A percentile compares a stretch with the other conserved stretches of the same genome.
These are phyloP conservation scores for Arachnopeziza araneosa DNA, from an alignment of 2,329 filamentous ascomycete genomes.

Conservation along the genomic window DNA sequence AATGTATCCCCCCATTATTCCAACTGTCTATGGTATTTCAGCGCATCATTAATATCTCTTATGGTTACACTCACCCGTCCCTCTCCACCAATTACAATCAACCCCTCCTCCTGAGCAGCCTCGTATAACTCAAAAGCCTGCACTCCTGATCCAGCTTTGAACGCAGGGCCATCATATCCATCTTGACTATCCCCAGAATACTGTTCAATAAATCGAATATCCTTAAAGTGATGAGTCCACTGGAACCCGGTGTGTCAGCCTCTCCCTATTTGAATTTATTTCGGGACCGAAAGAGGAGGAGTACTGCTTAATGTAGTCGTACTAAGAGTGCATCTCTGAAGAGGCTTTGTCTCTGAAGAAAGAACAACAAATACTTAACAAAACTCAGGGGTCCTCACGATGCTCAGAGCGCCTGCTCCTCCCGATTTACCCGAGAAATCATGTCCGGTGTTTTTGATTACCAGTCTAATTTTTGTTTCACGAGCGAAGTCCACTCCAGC, in stretches of 20 bases:
- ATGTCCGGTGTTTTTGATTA: constrained; percentile 42
- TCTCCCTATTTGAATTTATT: too few relatives aligned
- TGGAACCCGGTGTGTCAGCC: too few relatives aligned
- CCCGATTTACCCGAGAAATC: constrained; percentile 29
- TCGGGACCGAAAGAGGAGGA: too few relatives aligned
- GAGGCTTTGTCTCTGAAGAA: too few relatives aligned
- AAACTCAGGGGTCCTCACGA: too few relatives aligned
- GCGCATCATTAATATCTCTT: not conserved
- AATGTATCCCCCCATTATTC: constrained; percentile 44
- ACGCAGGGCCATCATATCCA: not conserved
- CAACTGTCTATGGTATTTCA: constrained; percentile 45
- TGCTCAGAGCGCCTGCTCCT: constrained; percentile 43
- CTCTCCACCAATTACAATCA: constrained; percentile 48
- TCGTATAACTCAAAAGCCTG: constrained; percentile 39
- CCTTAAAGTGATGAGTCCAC: constrained; percentile 47
- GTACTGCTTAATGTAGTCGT: too few relatives aligned
- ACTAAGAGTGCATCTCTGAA: too few relatives aligned
- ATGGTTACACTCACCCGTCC: constrained; percentile 23
- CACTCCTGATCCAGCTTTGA: constrained; percentile 43
- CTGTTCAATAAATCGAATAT: constrained; percentile 36
- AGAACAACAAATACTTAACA: too few relatives aligned
- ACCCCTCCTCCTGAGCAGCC: constrained; percentile 38
- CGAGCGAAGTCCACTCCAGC: constrained; percentile 33
- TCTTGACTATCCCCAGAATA: constrained; percentile 19
- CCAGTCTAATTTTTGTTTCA: constrained; percentile 31